Base-by-base conservation (phyloP, 768 basidiomycete genomes). In the Boletus coccyginus region DNA sequence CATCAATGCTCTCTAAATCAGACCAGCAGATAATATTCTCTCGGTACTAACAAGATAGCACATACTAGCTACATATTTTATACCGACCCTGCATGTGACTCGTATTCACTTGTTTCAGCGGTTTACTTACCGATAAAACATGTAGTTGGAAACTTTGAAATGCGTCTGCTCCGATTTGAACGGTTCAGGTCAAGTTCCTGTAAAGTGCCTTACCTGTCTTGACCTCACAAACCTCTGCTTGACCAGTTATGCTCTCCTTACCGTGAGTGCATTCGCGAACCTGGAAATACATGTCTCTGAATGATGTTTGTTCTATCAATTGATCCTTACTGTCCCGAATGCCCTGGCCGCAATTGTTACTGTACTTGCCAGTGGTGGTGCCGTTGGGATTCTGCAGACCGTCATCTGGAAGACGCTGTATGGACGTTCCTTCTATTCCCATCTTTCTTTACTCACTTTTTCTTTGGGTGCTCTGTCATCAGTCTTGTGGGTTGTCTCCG, bases 351-450 rank as follows among this genome's bases (percentile, higher is more conserved):
- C 6, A 0, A 52, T 61, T 7, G 38, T 60, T 3, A 0, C n/a
- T 0, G 5, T 10, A 5, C 40, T 62, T 6, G 40, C 7, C n/a
- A n/a, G n/a, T 7, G 38, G 9, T 14, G 35, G 29, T 0, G 46
- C 42, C 1, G 32, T 40, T n/a, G 48, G 19, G 14, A 50, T 35
- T 10, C 17, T 61, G 8, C 35, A 51, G 11, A 12, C 5, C 0
- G 46, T 39, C 13, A 13, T 61, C 24, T 7, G 13, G n/a, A 21
- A 39, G 13, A 33, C 61, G 21, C 44, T 61, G 60, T 61, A 47
- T 32, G 29, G 3, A 13, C 6, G 2, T 2, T 42, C 8, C 19
- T 36, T 16, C 0, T 17, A 10, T 12, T 27, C 10, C 3, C 10
- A 1, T 17, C 0, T 27, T 19, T 9, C 3, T 35, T 32, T 14